Evolutionary conservation across 23 red algal genomes (phyloP), one percentile per base, ranked within the genome.

Genomic region (Agarophyton chilense): DNA sequence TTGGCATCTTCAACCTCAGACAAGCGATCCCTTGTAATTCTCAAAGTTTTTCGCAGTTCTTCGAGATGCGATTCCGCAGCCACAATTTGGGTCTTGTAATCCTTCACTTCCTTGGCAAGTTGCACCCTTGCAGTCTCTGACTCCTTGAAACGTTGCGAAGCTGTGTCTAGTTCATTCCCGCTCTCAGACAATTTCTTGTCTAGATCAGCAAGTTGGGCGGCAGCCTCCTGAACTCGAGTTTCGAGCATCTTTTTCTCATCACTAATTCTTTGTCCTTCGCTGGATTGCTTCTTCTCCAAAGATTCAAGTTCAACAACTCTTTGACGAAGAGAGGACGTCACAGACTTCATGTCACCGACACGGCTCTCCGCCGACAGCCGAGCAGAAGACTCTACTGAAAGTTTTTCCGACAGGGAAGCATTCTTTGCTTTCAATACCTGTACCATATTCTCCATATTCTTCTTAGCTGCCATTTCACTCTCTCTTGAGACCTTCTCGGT

Each of bases 351-450:
- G 19, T 47, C 68, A 17, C 5, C 36, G 4, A 47, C 40, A 28
- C 68, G 68, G 6, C 24, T 26, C 34, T 74, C 68, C 4, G 68
- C 68, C 40, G 25, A 46, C 10, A 46, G 3, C 0, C 68, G 68
- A 47, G 40, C 68, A 31, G 31, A 45, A 18, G 24, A 34, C 54
- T 89, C 85, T 10, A 28, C 54, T 13, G 70, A 68, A 19, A 89
- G 72, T 26, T 89, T 78, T 12, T 42, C 60, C 39, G 70, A 64
- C 40, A 89, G 0, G 9, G 52, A 57, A 33, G 25, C 19, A 41
- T 89, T 63, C 39, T n/a, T 50, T 77, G 72, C 16, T 31, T 77
- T 89, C 70, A 89, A 78, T 44, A 25, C 35, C 72, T 79, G 14
- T 0, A 89, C 29, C 36, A 89, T 57, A 10, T 50, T 35, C 51